Evolutionary conservation across 495 filamentous ascomycete genomes (phyloP).

Genomic region (Bathelium albidoporum): DNA sequence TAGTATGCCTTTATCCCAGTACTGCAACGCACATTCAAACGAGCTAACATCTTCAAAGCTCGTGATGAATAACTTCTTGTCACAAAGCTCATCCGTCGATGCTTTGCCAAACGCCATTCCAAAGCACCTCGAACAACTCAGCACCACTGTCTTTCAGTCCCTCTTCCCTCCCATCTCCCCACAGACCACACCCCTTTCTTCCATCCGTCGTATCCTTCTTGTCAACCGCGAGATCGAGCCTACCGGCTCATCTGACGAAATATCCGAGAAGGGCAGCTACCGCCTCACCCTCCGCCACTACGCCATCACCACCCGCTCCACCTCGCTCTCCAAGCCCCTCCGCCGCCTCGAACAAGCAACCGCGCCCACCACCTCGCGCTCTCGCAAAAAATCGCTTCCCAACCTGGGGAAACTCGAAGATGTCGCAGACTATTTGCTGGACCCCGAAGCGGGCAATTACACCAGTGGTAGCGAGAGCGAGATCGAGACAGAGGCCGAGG

Average conservation of each 20-base stretch:
- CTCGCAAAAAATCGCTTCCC: conserved; percentile 63
- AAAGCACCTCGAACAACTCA: conserved; percentile 85
- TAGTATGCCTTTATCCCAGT: conserved; percentile 39
- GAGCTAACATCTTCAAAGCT: conserved; percentile 40
- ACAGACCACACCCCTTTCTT: conserved; percentile 73
- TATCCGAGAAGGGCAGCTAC: conserved; percentile 56
- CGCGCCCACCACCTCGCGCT: conserved; percentile 47
- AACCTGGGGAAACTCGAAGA: conserved; percentile 86
- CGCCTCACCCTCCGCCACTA: conserved; percentile 90
- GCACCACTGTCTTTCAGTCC: conserved; percentile 89
- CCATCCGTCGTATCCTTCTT: conserved; percentile 80
- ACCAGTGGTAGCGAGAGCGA: conserved; percentile 89
- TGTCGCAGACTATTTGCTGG: conserved; percentile 89
- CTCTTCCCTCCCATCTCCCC: conserved; percentile 95
- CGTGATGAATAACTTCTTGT: conserved; percentile 96
- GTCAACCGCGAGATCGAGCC: conserved; percentile 61
- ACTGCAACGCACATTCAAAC: neutral
- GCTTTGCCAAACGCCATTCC: conserved; percentile 45
- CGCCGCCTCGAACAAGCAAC: conserved; percentile 84
- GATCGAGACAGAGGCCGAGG: conserved; percentile 86
- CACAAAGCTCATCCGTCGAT: conserved; percentile 40
- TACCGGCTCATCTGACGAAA: conserved; percentile 25
- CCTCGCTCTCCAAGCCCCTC: conserved; percentile 63
- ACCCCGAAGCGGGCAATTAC: conserved; percentile 70
- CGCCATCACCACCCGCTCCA: conserved; percentile 78